A percentile compares a stretch with the other conserved stretches of the same genome.
phyloP scores from a whole-genome alignment of 495 filamentous ascomycete genomes.

The Neurospora tetrasperma region DNA sequence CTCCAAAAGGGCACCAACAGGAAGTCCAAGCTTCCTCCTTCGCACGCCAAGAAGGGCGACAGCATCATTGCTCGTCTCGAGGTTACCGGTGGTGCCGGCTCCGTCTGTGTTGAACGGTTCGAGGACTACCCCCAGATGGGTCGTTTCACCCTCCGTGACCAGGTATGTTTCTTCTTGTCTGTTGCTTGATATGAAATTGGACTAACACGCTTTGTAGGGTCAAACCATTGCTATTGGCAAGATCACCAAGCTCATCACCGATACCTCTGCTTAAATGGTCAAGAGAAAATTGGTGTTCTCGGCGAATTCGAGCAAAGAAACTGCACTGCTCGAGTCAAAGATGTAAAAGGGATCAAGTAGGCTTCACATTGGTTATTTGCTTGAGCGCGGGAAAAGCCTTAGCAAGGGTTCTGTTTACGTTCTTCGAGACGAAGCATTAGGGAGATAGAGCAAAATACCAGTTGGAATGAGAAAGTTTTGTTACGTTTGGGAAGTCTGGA shows the following conservation, averaged over 20 bases:
- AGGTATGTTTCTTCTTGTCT: conserved; percentile 42
- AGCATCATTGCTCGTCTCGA: conserved; percentile 89
- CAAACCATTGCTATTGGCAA: conserved; percentile 97
- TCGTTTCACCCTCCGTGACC: conserved; percentile 88
- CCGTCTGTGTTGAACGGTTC: conserved; percentile 85
- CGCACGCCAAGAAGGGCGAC: conserved; percentile 85
- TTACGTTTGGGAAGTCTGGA: background rate
- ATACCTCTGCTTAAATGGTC: conserved; percentile 18
- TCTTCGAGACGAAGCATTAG: background rate
- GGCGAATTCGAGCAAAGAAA: background rate
- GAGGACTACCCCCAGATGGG: conserved; percentile 91
- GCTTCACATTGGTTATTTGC: background rate
- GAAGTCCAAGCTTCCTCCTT: conserved; percentile 84
- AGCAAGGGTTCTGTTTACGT: background rate
- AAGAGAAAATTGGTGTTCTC: background rate
- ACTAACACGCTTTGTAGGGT: conserved; percentile 42
- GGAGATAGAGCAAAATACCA: background rate
- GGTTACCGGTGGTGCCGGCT: conserved; percentile 70
- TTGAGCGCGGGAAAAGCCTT: background rate
- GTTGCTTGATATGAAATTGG: background rate
- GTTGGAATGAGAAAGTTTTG: background rate
- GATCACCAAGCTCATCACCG: conserved; percentile 68
- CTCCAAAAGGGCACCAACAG: conserved; percentile 91
- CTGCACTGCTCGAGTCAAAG: background rate
- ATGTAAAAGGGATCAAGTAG: background rate